Evolutionary conservation across 179 eudicot genomes (phyloP).

Genomic region (Beta macrorhiza): DNA sequence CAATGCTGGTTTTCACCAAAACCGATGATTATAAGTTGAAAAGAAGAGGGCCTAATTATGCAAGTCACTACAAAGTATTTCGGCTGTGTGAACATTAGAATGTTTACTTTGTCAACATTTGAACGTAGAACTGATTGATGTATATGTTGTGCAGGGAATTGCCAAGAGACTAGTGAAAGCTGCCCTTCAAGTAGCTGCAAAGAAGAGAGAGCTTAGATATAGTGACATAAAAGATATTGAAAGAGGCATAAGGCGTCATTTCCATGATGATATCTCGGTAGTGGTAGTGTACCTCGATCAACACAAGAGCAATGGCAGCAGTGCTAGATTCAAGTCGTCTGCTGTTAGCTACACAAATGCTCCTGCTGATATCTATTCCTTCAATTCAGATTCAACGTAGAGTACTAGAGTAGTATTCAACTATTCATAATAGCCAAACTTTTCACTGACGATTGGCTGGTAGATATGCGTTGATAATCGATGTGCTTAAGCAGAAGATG

Average conservation of each 20-base stretch:
- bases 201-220: slow-evolving; percentile 44
- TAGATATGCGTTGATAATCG: background rate
- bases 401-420: background rate
- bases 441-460: slow-evolving; percentile 3
- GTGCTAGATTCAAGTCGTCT: slow-evolving; percentile 28
- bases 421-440: background rate
- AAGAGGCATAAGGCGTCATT: slow-evolving; percentile 49
- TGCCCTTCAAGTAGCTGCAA: slow-evolving; percentile 46
- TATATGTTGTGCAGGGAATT: slow-evolving; percentile 35
- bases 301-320: slow-evolving; percentile 9
- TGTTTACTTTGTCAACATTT: background rate
- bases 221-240: slow-evolving; percentile 43
- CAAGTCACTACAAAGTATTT: background rate
- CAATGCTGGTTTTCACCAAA: no score
- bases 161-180: slow-evolving; percentile 47
- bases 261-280: slow-evolving; percentile 56
- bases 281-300: slow-evolving; percentile 51
- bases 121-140: background rate
- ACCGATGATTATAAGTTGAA: no score
- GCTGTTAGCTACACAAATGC: slow-evolving; percentile 39
- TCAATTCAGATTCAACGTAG: slow-evolving; percentile 24
- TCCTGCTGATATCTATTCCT: slow-evolving; percentile 42
- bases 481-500: background rate
- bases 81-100: background rate
- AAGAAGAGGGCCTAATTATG: no score